Conservation (phyloP, 306 rosid species). For the Pueraria montana region DNA sequence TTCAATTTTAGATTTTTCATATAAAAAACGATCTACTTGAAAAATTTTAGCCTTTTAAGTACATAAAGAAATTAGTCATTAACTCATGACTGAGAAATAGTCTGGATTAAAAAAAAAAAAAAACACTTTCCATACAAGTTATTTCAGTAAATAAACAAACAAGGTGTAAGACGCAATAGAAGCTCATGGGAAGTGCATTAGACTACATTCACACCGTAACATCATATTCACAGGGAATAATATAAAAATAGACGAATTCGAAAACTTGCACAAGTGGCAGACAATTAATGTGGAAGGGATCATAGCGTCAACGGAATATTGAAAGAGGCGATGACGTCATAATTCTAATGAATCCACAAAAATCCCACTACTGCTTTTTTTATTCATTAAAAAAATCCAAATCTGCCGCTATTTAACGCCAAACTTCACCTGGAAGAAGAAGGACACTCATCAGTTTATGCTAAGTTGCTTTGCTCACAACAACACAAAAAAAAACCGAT, state of each 20-base stretch:
- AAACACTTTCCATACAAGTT: too few species aligned
- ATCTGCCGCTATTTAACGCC: conserved; percentile 2
- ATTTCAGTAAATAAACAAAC: not conserved
- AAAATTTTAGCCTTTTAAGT: too few species aligned
- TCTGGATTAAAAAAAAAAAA: too few species aligned
- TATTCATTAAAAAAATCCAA: not conserved
- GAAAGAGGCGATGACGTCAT: conserved; percentile 10
- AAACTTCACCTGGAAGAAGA: conserved; percentile 15
- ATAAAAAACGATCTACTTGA: too few species aligned
- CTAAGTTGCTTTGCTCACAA: not conserved
- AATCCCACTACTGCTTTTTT: not conserved
- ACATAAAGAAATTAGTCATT: too few species aligned
- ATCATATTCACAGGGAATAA: not conserved
- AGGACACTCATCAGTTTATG: not conserved
- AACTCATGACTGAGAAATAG: too few species aligned
- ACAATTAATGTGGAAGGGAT: conserved; percentile 28
- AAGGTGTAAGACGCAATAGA: not conserved
- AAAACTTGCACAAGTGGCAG: conserved; percentile 30
- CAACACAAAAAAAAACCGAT: not conserved
- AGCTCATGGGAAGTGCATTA: not conserved
- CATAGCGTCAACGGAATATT: conserved; percentile 29
- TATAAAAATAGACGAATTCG: not conserved
- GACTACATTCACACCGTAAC: not conserved
- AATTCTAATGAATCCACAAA: conserved; percentile 17
- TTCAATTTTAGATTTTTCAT: too few species aligned